These are phyloP conservation scores for Colletotrichum sp. DNA, from an alignment of 2,329 filamentous ascomycete genomes.

Conservation along the genomic window DNA sequence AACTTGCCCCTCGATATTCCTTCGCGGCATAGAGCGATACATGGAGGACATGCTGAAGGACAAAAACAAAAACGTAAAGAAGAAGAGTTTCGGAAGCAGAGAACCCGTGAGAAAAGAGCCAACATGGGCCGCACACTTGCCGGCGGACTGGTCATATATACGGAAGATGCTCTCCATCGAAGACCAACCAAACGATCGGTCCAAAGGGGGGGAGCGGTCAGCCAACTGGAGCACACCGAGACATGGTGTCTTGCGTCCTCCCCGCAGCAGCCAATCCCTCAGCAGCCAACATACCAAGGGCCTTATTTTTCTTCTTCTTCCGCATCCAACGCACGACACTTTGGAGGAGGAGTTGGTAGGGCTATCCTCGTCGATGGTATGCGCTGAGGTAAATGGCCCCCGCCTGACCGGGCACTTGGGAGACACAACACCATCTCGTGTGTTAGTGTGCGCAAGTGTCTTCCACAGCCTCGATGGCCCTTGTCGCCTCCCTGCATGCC, in stretches of 20 bases:
- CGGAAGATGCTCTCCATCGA: background rate
- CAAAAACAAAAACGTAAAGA: conserved; percentile 1
- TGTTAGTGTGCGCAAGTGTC: conserved; percentile 15
- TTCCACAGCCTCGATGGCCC: conserved; percentile 9
- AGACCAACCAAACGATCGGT: conserved; percentile 4
- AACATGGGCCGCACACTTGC: background rate
- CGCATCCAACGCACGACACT: conserved; percentile 14
- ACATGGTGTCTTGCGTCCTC: conserved; percentile 11
- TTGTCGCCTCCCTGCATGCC: conserved; percentile 16
- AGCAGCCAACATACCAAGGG: conserved; percentile 11
- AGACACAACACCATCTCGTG: conserved; percentile 18
- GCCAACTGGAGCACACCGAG: conserved; percentile 10
- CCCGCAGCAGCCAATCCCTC: conserved; percentile 14
- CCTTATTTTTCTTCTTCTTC: conserved; percentile 2
- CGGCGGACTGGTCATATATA: conserved; percentile 14
- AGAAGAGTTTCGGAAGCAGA: conserved; percentile 8
- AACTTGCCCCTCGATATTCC: conserved; percentile 8
- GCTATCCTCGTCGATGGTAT: conserved; percentile 15
- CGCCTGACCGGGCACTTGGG: conserved; percentile 17
- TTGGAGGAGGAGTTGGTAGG: conserved; percentile 1
- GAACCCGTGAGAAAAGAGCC: conserved; percentile 10
- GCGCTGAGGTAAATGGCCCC: conserved; percentile 2
- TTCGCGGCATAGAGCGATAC: conserved; percentile 11
- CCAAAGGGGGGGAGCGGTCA: conserved; percentile 13
- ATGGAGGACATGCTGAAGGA: conserved; percentile 5